Base-by-base conservation (phyloP, 1,139 yeast species). In the Geotrichum siamense region DNA sequence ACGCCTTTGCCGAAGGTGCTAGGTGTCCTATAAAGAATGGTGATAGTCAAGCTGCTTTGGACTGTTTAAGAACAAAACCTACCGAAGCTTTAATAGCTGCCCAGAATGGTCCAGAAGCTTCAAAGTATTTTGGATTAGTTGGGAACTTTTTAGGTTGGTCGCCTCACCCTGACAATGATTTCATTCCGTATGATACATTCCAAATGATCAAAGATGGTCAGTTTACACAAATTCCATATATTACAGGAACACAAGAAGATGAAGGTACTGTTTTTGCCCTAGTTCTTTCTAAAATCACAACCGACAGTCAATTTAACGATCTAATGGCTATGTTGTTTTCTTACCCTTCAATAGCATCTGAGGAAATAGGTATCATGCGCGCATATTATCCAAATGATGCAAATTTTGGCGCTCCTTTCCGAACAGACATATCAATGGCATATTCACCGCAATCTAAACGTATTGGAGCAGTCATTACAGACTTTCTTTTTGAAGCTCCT, bases 221-320 rank as follows among this genome's bases (percentile, higher is more conserved):
- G 2, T 48, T 38, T 36, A 39, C 50, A 5, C 46, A 50, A 30
- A 50, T 52, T 3, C 55, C 54, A 20, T 36, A 48, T 5, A 31
- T 54, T 17, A 46, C 51, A 22, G 57, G 57, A 5, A 29, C 49
- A 5, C 52, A 52, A 35, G 54, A 54, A 8, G 57, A 54, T 41
- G 56, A 54, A 32, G 56, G 55, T 9, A 43, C 48, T 2, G n/a
- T 30, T 2, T 53, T 53, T 38, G 28, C 47, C 3, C 8, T 34
- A 9, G 10, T 36, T 12, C 37, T 44, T 13, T 19, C 44, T 5
- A 40, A 47, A 2, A 43, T 41, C 26, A 26, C 28, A 8, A 36
- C 21, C 3, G 33, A 41, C 10, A 31, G 16, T 3, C 23, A 31
- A 13, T 10, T 39, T 4, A 10, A 22, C 1, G 3, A 2, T 2